phyloP scores from a whole-genome alignment of 208 protist genomes.

The Ichthyophonus hoferi region DNA sequence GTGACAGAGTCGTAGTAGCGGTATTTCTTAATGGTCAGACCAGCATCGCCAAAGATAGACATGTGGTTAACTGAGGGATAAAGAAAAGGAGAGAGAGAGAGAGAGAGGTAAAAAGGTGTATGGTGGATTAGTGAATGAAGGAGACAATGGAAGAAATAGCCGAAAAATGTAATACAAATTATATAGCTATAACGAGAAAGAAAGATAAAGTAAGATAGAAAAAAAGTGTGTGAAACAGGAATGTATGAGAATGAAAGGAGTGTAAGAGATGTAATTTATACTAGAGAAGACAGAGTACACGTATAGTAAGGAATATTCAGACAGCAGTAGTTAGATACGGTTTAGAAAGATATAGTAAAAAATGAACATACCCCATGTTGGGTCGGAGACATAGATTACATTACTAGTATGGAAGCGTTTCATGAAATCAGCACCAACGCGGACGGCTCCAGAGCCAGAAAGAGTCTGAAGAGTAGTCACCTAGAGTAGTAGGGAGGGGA shows the following conservation, averaged over 20 bases:
- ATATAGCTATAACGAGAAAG: background rate
- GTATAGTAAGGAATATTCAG: too few relatives aligned
- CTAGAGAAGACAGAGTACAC: too few relatives aligned
- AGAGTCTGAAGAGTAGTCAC: slow-evolving; percentile 66
- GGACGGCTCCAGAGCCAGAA: slow-evolving; percentile 78
- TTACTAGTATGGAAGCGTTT: slow-evolving; percentile 46
- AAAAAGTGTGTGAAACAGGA: background rate
- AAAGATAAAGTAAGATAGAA: background rate
- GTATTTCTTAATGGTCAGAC: slow-evolving; percentile 57
- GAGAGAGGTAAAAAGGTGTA: background rate
- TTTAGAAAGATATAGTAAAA: background rate
- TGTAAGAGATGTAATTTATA: too few relatives aligned
- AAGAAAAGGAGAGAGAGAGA: background rate
- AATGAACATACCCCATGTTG: slow-evolving; percentile 63
- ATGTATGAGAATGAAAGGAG: background rate
- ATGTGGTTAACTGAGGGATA: slow-evolving; percentile 52
- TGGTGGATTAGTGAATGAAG: background rate
- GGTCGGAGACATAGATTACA: slow-evolving; percentile 63
- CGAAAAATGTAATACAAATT: too few relatives aligned
- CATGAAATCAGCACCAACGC: slow-evolving; percentile 69
- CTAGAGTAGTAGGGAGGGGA: background rate
- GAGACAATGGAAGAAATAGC: background rate
- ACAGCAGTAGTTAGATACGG: too few relatives aligned
- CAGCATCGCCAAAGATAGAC: slow-evolving; percentile 39
- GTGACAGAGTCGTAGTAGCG: slow-evolving; percentile 55